Evolutionary conservation across 2,329 filamentous ascomycete species (phyloP).

Genomic region (Ascochyta fabae): DNA sequence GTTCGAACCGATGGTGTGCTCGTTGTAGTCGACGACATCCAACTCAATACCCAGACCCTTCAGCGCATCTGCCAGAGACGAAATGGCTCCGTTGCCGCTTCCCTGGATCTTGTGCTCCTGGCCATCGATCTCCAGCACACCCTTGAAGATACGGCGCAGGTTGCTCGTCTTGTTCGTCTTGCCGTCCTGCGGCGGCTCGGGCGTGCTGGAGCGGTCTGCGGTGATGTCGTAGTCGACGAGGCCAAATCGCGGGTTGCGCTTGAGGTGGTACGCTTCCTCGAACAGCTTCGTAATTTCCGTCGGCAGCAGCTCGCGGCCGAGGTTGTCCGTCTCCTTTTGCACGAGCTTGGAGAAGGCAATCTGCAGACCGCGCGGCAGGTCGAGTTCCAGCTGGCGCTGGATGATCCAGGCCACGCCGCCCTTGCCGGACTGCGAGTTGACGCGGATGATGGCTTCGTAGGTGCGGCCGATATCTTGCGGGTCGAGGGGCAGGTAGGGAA

Average conservation of each 20-base stretch:
- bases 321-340: slow-evolving; percentile 78
- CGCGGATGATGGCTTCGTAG: slow-evolving; percentile 97
- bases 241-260: slow-evolving; percentile 81
- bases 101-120: slow-evolving; percentile 79
- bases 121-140: slow-evolving; percentile 82
- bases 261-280: slow-evolving; percentile 84
- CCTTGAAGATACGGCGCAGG: slow-evolving; percentile 81
- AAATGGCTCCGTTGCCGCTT: slow-evolving; percentile 88
- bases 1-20: slow-evolving; percentile 86
- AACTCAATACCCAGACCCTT: slow-evolving; percentile 80
- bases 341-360: slow-evolving; percentile 89
- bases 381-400: slow-evolving; percentile 84
- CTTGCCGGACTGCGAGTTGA: slow-evolving; percentile 96
- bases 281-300: slow-evolving; percentile 88
- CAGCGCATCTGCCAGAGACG: slow-evolving; percentile 82
- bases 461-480: slow-evolving; percentile 91
- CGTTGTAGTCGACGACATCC: slow-evolving; percentile 94
- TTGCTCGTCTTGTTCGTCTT: slow-evolving; percentile 80
- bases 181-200: slow-evolving; percentile 69
- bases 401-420: slow-evolving; percentile 95
- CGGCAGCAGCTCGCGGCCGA: slow-evolving; percentile 83
- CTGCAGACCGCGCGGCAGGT: slow-evolving; percentile 90
- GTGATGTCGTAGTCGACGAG: slow-evolving; percentile 92
- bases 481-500: slow-evolving; percentile 92
- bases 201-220: slow-evolving; percentile 79